These are phyloP conservation scores for Curvularia verruculosa DNA, from an alignment of 2,329 filamentous ascomycete genomes.

Conservation along the genomic window DNA sequence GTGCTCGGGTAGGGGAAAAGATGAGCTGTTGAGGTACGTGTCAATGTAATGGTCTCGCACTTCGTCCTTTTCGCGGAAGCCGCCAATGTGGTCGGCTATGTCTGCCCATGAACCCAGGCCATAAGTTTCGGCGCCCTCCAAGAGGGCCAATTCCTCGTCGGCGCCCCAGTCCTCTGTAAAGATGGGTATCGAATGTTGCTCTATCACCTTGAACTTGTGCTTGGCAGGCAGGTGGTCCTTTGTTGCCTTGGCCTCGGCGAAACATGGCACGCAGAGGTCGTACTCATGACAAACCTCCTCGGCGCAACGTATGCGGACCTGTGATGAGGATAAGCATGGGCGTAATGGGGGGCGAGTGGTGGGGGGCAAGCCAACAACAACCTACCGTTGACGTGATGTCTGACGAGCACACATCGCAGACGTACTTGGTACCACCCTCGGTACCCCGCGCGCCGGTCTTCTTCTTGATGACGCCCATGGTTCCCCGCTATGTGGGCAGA, in stretches of 20 bases:
- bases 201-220: constrained; percentile 91
- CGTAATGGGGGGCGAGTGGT: background rate
- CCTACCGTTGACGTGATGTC: constrained; percentile 96
- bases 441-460: constrained; percentile 86
- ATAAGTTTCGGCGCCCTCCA: constrained; percentile 96
- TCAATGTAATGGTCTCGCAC: constrained; percentile 92
- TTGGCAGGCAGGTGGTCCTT: constrained; percentile 85
- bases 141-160: constrained; percentile 89
- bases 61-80: constrained; percentile 92
- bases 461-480: constrained; percentile 95
- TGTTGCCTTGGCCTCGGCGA: constrained; percentile 78
- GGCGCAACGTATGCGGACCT: constrained; percentile 96
- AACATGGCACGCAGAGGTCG: constrained; percentile 95
- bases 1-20: constrained; percentile 84
- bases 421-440: constrained; percentile 81
- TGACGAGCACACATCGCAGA: constrained; percentile 94
- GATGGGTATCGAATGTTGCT: constrained; percentile 97
- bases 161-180: constrained; percentile 95
- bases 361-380: constrained; percentile 22
- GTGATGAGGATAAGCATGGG: constrained; percentile 12
- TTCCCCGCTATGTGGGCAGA: constrained; percentile 24
- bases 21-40: constrained; percentile 81
- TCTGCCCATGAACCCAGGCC: constrained; percentile 97
- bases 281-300: constrained; percentile 81
- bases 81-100: constrained; percentile 96